Evolutionary conservation across 202 grass and related monocot species (phyloP), one percentile per base, ranked within the genome.

Genomic region (Elaeis oleifera): DNA sequence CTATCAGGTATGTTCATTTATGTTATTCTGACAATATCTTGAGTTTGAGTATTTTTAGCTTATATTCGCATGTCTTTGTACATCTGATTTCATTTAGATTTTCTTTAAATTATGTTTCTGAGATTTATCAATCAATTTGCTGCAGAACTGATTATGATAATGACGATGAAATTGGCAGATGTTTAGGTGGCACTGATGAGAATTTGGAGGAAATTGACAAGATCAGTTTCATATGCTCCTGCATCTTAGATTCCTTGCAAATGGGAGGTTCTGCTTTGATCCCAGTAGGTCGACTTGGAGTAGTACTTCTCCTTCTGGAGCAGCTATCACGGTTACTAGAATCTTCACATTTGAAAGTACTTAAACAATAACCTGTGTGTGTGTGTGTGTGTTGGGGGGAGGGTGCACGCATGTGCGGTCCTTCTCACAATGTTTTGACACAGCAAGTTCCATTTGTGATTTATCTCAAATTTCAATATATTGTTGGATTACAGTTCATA

Each of bases 221-320:
- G 71, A 83, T 91, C 53, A 75, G 24, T 56, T 96, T 81, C 60
- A 79, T 96, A 78, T 89, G 81, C 71, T 91, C 87, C 57, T 89
- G 87, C 70, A 91, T 89, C 24, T 73, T 78, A 1, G 68, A 86
- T 69, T 86, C 91, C 18, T 64, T 89, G 59, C 69, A 88, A 65
- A 78, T 72, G 74, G 91, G 84, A 59, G 91, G 91, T 80, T 88
- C 87, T 52, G 84, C 85, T 83, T 76, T 96, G 60, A 79, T 91
- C 68, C 87, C 84, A 61, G 74, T 80, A 65, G 69, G 74, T 14
- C 81, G 79, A 51, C 70, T 83, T 76, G 84, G 81, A 56, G 60
- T 71, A 58, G 54, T 85, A 73, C 76, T 90, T 27, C 58, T 77
- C 65, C 69, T 96, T 67, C 59, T 96, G 68, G 91, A 96, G 65